Base-by-base conservation (phyloP, 2,329 filamentous ascomycete species). In the Xylaria hypoxylon region DNA sequence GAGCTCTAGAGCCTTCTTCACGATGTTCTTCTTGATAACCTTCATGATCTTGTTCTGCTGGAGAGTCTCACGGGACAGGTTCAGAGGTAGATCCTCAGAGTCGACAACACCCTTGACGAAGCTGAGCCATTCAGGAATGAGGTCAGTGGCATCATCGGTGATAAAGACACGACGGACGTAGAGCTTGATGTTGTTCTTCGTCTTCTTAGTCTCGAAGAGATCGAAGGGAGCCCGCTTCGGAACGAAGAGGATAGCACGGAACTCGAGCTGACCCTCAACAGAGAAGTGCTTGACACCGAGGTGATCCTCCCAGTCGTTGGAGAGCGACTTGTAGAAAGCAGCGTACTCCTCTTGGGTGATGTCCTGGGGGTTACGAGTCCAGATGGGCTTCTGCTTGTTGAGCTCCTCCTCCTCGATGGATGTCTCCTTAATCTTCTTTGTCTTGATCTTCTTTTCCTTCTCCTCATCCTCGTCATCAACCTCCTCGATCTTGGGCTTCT, bases 41-140 rank as follows among this genome's bases (percentile, higher is more conserved):
- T 98, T 98, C 96, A 98, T 98, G 89, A 99, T 99, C 94, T 98
- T 98, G 92, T 98, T 99, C 89, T 98, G 96, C 87, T 99, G 96
- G 57, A 99, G 93, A 65, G 95, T 98, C 91, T 99, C 96, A 92
- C 96, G 96, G 79, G 96, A 98, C 86, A 99, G 85, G 90, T 99
- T 99, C 83, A 99, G 92, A 77, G 96, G 96, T 71, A 99, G 92
- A 83, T 99, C 96, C 89, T 99, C 96, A 78, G 96, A 99, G 86
- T 99, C 96, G 82, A 99, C 96, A 77, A 99, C 96, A 91, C 96
- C 96, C 92, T 99, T 99, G 90, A 99, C 86, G 86, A 99, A 99
- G 86, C 93, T 90, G 79, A 99, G 91, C 96, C 96, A 99, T 88
- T 99, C 96, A 68, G 96, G 96, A 74, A 99, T 96, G 85, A 99